Conservation (phyloP, 345 rosid species). For the Populus pruinosa region DNA sequence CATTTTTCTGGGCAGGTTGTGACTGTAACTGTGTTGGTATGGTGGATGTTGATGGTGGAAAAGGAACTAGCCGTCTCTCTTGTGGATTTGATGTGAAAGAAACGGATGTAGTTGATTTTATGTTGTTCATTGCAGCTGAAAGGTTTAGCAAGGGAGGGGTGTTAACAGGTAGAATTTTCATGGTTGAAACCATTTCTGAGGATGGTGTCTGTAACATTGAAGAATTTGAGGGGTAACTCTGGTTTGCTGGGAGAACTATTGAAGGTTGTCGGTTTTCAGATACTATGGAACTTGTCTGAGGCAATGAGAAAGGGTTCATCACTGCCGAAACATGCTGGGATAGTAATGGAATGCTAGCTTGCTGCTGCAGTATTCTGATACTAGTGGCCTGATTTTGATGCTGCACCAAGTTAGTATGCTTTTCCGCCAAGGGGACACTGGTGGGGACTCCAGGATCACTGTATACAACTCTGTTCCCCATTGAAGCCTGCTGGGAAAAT, state of each 20-base stretch:
- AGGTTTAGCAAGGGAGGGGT: not conserved
- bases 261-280: constrained; percentile 30
- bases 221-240: constrained; percentile 16
- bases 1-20: constrained; percentile 16
- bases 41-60: constrained; percentile 14
- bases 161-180: constrained; percentile 2
- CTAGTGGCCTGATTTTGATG: constrained; percentile 25
- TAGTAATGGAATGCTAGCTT: constrained; percentile 23
- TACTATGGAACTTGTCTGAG: constrained; percentile 18
- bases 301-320: constrained; percentile 24
- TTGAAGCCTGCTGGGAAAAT: constrained; percentile 47
- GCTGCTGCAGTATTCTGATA: constrained; percentile 31
- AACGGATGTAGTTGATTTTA: constrained; percentile 11
- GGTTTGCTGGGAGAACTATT: constrained; percentile 15
- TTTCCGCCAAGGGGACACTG: not conserved
- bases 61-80: constrained; percentile 27
- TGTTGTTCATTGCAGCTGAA: constrained; percentile 11
- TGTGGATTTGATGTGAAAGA: constrained; percentile 3
- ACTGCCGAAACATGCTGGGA: constrained; percentile 38
- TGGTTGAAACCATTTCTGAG: constrained; percentile 14
- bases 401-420: constrained; percentile 14
- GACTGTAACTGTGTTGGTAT: constrained; percentile 4
- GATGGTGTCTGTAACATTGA: constrained; percentile 3
- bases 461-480: constrained; percentile 28
- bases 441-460: constrained; percentile 13